Conservation (phyloP, 768 basidiomycete genomes). For the Hericium coralloides region DNA sequence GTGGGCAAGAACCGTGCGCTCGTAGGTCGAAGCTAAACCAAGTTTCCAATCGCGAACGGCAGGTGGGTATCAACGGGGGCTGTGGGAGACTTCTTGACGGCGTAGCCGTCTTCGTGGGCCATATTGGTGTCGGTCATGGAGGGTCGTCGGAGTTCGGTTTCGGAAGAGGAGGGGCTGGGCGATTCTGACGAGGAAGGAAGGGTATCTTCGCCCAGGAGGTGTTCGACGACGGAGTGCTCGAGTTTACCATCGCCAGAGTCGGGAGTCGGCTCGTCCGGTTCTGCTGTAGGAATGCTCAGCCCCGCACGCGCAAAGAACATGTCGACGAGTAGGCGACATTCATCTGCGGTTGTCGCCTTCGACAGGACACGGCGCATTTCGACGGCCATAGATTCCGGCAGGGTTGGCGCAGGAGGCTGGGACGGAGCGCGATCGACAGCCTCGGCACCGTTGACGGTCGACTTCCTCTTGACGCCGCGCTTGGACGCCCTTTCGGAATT, state of each 20-base stretch:
- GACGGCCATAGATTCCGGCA: slow-evolving; percentile 39
- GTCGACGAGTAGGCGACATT: slow-evolving; percentile 79
- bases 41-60: not conserved
- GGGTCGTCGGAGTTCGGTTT: not conserved
- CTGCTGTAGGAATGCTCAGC: slow-evolving; percentile 13
- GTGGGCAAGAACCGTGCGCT: too few relatives aligned
- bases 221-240: slow-evolving; percentile 1
- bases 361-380: slow-evolving; percentile 63
- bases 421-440: not conserved
- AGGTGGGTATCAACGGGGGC: not conserved
- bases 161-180: not conserved
- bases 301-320: slow-evolving; percentile 52
- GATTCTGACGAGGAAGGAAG: not conserved
- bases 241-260: not conserved
- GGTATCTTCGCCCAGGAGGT: not conserved
- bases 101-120: not conserved
- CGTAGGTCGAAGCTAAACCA: too few relatives aligned
- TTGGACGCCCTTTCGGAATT: not conserved
- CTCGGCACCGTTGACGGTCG: not conserved
- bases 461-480: not conserved
- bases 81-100: not conserved
- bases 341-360: slow-evolving; percentile 65
- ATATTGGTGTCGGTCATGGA: not conserved
- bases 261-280: not conserved
- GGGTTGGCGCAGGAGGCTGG: slow-evolving; percentile 18